Conservation (phyloP, 73 alveolate genomes). For the Paramecium caudatum region DNA sequence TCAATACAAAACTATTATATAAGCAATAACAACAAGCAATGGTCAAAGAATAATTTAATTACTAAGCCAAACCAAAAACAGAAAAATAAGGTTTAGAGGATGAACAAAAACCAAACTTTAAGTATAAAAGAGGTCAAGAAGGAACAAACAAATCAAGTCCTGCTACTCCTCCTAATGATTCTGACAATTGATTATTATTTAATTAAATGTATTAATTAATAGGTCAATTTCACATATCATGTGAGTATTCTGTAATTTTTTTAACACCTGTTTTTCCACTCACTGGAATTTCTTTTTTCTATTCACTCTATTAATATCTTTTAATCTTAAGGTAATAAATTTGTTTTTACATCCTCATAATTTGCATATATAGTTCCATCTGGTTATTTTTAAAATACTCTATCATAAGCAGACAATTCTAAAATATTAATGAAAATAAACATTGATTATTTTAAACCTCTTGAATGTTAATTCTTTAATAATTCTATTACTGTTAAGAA, state of each 20-base stretch:
- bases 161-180: slow-evolving; percentile 66
- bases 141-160: slow-evolving; percentile 42
- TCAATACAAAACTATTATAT: slow-evolving; percentile 23
- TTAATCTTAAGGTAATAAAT: too few species aligned
- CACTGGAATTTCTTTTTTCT: not conserved
- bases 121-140: not conserved
- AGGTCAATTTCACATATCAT: too few species aligned
- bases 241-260: not conserved
- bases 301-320: not conserved
- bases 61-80: not conserved
- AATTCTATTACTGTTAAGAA: too few species aligned
- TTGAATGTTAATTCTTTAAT: too few species aligned
- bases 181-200: slow-evolving; percentile 41
- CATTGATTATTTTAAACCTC: too few species aligned
- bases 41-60: not conserved
- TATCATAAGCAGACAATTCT: not conserved
- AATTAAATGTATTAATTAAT: too few species aligned
- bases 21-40: not conserved
- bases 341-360: too few species aligned
- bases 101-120: not conserved
- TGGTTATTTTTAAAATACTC: not conserved
- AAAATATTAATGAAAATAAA: too few species aligned
- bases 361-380: too few species aligned
- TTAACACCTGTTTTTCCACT: not conserved
- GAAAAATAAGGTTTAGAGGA: not conserved